These are phyloP conservation scores for Euphorbia corollata DNA, from an alignment of 441 rosid species.

Conservation along the genomic window DNA sequence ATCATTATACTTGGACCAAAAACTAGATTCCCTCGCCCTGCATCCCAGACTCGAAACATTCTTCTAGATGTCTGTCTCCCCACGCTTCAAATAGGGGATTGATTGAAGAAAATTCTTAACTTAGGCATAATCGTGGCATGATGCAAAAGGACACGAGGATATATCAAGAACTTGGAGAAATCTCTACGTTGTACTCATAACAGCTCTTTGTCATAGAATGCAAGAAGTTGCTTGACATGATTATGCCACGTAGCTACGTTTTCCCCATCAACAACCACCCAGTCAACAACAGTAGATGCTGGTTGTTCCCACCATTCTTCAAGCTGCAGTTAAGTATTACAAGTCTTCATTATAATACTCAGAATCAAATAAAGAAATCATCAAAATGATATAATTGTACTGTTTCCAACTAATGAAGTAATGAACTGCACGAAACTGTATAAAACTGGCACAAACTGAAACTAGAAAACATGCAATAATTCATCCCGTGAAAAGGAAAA, in stretches of 20 bases:
- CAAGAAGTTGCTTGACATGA: slow-evolving; percentile 84
- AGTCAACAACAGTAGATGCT: slow-evolving; percentile 78
- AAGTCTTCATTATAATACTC: slow-evolving; percentile 2
- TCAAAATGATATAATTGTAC: neutral
- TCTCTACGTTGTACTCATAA: slow-evolving; percentile 22
- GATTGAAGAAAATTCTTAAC: neutral
- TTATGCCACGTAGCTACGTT: slow-evolving; percentile 78
- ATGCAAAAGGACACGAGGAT: slow-evolving; percentile 7
- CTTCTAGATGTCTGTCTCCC: neutral
- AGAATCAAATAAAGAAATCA: neutral
- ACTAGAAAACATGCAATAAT: neutral
- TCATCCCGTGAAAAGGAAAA: neutral
- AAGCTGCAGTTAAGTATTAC: slow-evolving; percentile 41
- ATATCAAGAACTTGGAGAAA: neutral
- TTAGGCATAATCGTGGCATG: slow-evolving; percentile 18
- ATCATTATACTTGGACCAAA: neutral
- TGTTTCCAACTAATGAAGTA: neutral
- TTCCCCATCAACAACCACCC: slow-evolving; percentile 82
- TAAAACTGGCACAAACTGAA: neutral
- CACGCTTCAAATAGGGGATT: neutral
- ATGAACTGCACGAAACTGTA: neutral
- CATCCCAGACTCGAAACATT: slow-evolving; percentile 1
- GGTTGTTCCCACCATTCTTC: slow-evolving; percentile 99
- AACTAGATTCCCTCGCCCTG: neutral
- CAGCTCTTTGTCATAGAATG: slow-evolving; percentile 70